Conservation (phyloP, 2,329 filamentous ascomycete genomes). For the Fulvia fulva region DNA sequence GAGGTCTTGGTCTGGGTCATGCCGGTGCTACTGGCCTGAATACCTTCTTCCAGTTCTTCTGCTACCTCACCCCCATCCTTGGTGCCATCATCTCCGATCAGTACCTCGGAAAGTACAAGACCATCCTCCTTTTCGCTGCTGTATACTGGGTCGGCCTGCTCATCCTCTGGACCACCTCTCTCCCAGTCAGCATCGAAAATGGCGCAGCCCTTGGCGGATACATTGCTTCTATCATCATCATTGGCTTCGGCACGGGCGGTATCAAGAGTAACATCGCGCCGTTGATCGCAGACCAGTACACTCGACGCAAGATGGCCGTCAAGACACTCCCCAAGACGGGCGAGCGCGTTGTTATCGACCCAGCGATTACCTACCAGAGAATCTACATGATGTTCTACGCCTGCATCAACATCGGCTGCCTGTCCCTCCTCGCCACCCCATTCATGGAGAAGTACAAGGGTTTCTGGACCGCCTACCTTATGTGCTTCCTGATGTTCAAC, state of each 20-base stretch:
- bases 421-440: constrained; percentile 63
- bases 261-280: constrained; percentile 74
- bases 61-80: constrained; percentile 45
- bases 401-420: constrained; percentile 69
- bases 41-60: constrained; percentile 49
- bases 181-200: constrained; percentile 59
- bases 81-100: constrained; percentile 59
- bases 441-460: constrained; percentile 64
- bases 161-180: constrained; percentile 61
- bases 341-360: constrained; percentile 46
- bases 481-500: constrained; percentile 61
- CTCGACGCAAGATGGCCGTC: constrained; percentile 39
- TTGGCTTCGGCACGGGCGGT: constrained; percentile 72
- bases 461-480: constrained; percentile 62
- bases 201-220: constrained; percentile 61
- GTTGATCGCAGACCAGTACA: constrained; percentile 48
- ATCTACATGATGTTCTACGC: constrained; percentile 64
- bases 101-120: constrained; percentile 65
- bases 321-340: constrained; percentile 37
- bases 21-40: constrained; percentile 39
- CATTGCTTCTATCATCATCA: constrained; percentile 60
- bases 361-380: constrained; percentile 45
- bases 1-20: constrained; percentile 40
- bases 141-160: constrained; percentile 64
- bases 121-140: constrained; percentile 62